phyloP scores from a whole-genome alignment of 805 yeast species.

The Blastobotrys mokoenaii region DNA sequence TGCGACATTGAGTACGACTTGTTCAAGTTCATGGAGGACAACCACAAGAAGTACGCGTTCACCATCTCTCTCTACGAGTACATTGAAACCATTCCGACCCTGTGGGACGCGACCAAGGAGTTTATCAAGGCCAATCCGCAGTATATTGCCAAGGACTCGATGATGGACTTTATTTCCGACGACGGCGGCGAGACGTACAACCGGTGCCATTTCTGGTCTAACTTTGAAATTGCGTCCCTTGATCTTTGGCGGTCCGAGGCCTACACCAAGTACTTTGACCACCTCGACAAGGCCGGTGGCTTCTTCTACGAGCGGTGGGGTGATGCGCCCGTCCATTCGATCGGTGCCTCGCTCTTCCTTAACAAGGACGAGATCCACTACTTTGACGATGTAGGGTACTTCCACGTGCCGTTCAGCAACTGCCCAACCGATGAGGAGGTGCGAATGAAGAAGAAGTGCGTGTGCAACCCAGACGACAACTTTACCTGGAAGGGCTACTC shows the following conservation, averaged over 20 bases:
- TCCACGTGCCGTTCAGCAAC: constrained; percentile 46
- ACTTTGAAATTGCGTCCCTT: constrained; percentile 57
- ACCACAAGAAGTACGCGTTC: constrained; percentile 66
- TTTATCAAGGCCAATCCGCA: constrained; percentile 55
- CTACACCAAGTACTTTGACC: constrained; percentile 45
- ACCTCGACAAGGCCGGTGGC: constrained; percentile 53
- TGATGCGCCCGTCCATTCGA: constrained; percentile 66
- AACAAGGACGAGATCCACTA: constrained; percentile 45
- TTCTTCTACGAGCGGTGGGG: constrained; percentile 77
- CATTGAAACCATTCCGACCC: constrained; percentile 59
- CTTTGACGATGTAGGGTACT: constrained; percentile 55
- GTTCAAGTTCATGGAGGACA: constrained; percentile 72
- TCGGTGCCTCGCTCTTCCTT: constrained; percentile 51
- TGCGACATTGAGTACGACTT: constrained; percentile 77
- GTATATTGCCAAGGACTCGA: constrained; percentile 49
- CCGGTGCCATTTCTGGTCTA: constrained; percentile 83
- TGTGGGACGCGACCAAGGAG: constrained; percentile 66
- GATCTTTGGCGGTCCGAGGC: constrained; percentile 50
- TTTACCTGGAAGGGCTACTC: constrained; percentile 34
- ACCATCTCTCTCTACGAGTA: constrained; percentile 67
- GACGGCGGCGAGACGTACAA: constrained; percentile 67
- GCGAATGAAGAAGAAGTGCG: constrained; percentile 56
- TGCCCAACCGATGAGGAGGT: constrained; percentile 43
- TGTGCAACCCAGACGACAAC: constrained; percentile 56
- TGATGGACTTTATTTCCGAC: constrained; percentile 63